Evolutionary conservation across 2,329 filamentous ascomycete species (phyloP).

Genomic region (Malbranchea zuffiana): DNA sequence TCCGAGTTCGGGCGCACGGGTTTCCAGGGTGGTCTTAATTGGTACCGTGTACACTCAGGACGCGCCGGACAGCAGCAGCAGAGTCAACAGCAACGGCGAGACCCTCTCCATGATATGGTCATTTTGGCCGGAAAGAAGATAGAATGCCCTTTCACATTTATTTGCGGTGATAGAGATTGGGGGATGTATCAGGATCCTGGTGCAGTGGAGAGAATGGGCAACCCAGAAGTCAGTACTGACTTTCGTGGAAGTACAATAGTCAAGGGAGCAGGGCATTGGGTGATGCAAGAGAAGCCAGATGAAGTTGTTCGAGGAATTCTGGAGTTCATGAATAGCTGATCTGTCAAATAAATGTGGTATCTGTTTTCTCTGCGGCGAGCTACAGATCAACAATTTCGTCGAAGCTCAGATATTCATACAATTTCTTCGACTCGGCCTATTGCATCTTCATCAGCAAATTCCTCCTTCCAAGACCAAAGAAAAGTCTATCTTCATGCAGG

Average conservation of each 20-base stretch:
- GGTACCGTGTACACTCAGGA: conserved; percentile 52
- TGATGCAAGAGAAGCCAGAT: conserved; percentile 54
- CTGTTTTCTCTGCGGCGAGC: no score
- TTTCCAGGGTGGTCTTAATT: conserved; percentile 57
- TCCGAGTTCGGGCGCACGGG: conserved; percentile 51
- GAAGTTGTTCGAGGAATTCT: conserved; percentile 41
- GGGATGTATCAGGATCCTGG: conserved; percentile 58
- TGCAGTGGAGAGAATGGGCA: conserved; percentile 46
- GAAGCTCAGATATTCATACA: no score
- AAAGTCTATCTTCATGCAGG: no score
- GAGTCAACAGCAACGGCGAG: no score
- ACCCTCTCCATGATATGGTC: conserved; percentile 41
- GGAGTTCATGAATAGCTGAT: conserved; percentile 29
- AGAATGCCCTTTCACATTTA: conserved; percentile 49
- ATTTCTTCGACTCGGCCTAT: no score
- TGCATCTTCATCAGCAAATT: no score
- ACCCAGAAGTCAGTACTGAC: conserved; percentile 39
- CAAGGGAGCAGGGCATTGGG: conserved; percentile 57
- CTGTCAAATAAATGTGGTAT: no score
- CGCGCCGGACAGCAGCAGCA: no score
- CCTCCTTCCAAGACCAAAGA: no score
- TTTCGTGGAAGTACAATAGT: conserved; percentile 46
- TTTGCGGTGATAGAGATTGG: conserved; percentile 56
- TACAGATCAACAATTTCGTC: no score
- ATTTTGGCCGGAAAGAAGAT: conserved; percentile 52